Evolutionary conservation across 179 eudicot genomes (phyloP).

Genomic region (Silene noctiflora): DNA sequence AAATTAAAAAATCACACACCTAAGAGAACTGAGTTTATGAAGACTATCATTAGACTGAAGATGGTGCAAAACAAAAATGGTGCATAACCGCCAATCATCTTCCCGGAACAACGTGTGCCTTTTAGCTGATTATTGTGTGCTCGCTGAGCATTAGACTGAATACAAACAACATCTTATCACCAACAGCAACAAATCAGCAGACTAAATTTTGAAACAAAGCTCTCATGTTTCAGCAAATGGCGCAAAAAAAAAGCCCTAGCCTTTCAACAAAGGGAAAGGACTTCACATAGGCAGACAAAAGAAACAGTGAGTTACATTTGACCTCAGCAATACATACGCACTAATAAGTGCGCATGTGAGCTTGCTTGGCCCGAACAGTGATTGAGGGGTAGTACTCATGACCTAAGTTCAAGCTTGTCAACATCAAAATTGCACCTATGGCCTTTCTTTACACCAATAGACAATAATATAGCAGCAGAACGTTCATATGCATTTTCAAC

Average conservation of each 20-base stretch:
- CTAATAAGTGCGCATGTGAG: not conserved
- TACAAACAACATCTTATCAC: conserved; percentile 24
- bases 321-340: not conserved
- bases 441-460: not conserved
- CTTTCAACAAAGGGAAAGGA: not conserved
- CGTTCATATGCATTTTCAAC: not conserved
- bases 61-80: conserved; percentile 65
- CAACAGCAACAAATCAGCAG: conserved; percentile 16
- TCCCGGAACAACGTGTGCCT: conserved; percentile 42
- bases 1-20: conserved; percentile 41
- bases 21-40: conserved; percentile 74
- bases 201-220: not conserved
- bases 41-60: conserved; percentile 47
- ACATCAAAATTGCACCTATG: not conserved
- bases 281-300: not conserved
- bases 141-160: conserved; percentile 71
- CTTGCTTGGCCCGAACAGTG: not conserved
- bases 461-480: not conserved
- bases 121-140: conserved; percentile 45
- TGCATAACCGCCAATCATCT: conserved; percentile 61
- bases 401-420: not conserved
- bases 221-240: not conserved
- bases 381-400: not conserved
- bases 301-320: not conserved
- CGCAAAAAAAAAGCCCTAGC: not conserved